A percentile compares a stretch with the other conserved stretches of the same genome.
phyloP scores from a whole-genome alignment of 106 monocot species.

The Apostasia ramifera region DNA sequence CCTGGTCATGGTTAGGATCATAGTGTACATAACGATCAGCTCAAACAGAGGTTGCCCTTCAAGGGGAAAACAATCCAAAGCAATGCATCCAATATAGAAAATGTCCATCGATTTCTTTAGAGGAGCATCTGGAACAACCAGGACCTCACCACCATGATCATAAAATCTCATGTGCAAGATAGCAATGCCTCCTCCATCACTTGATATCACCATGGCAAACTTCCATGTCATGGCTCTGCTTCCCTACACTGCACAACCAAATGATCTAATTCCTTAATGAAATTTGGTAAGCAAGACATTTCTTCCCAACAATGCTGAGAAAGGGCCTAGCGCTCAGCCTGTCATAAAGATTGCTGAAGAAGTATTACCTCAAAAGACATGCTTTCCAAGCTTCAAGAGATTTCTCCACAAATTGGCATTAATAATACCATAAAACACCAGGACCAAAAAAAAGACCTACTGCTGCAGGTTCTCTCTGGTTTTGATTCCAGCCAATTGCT shows the following conservation, averaged over 20 bases:
- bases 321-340: slow-evolving; percentile 83
- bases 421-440: too few species aligned
- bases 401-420: too few species aligned
- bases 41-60: slow-evolving; percentile 96
- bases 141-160: slow-evolving; percentile 77
- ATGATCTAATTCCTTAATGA: slow-evolving; percentile 39
- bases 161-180: slow-evolving; percentile 97
- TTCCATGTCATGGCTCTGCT: slow-evolving; percentile 92
- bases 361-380: slow-evolving; percentile 87
- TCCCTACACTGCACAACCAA: slow-evolving; percentile 98
- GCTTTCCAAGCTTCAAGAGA: slow-evolving; percentile 11
- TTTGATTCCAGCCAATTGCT: too few species aligned
- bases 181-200: slow-evolving; percentile 88
- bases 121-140: slow-evolving; percentile 67
- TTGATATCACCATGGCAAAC: slow-evolving; percentile 99
- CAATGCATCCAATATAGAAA: slow-evolving; percentile 92
- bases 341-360: slow-evolving; percentile 93
- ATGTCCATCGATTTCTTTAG: slow-evolving; percentile 98
- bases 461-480: too few species aligned
- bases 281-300: slow-evolving; percentile 98
- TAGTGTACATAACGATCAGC: slow-evolving; percentile 90
- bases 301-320: slow-evolving; percentile 94
- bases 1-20: slow-evolving; percentile 70
- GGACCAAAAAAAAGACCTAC: too few species aligned
- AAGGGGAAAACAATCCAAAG: slow-evolving; percentile 80